Evolutionary conservation across 257 asterid genomes (phyloP).

Genomic region (Fraxinus quadrangulata): DNA sequence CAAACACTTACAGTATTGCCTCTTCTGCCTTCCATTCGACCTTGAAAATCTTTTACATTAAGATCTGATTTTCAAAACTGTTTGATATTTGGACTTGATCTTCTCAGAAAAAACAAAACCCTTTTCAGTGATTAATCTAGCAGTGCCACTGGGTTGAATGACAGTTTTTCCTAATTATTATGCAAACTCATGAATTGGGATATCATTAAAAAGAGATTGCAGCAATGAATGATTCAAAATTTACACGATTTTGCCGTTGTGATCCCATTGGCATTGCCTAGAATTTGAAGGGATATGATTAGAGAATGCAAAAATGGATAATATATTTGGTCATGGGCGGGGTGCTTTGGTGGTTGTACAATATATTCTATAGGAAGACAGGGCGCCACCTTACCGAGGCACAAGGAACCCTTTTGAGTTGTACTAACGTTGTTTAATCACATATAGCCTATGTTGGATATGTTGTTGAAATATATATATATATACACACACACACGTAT

Average conservation of each 20-base stretch:
- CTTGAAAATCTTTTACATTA: not conserved
- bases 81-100: not conserved
- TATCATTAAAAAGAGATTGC: conserved; percentile 10
- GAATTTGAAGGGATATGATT: conserved; percentile 33
- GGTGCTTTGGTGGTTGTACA: conserved; percentile 27
- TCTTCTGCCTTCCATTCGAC: conserved; percentile 30
- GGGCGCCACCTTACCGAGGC: conserved; percentile 31
- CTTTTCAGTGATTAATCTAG: not conserved
- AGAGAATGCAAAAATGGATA: conserved; percentile 25
- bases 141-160: not conserved
- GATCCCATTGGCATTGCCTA: conserved; percentile 35
- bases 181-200: conserved; percentile 18
- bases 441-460: conserved; percentile 42
- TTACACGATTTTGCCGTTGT: conserved; percentile 18
- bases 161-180: not conserved
- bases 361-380: conserved; percentile 24
- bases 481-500: not conserved
- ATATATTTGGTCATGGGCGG: conserved; percentile 25
- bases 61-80: not conserved
- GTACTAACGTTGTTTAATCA: conserved; percentile 45
- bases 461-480: conserved; percentile 34
- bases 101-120: not conserved
- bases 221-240: conserved; percentile 28
- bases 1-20: conserved; percentile 30
- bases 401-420: conserved; percentile 54